Percentiles rank a stretch among this genome's conserved stretches.
phyloP scores from a whole-genome alignment of 805 yeast species.

The Pichia gijzeniarum region DNA sequence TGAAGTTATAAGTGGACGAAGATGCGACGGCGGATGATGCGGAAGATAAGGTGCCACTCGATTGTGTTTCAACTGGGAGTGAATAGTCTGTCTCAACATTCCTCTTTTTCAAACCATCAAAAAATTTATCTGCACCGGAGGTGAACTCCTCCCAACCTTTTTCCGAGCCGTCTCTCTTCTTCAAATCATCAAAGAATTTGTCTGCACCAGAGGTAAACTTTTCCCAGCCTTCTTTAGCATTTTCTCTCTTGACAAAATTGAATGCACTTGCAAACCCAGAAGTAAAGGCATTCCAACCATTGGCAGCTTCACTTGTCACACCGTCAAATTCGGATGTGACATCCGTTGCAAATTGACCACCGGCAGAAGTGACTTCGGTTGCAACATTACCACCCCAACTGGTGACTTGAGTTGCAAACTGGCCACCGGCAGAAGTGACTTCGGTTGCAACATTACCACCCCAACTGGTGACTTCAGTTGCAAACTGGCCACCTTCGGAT shows the following conservation, averaged over 20 bases:
- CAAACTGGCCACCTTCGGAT: slow-evolving; percentile 4
- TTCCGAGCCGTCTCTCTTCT: slow-evolving; percentile 2
- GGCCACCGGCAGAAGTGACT: slow-evolving; percentile 6
- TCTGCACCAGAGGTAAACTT: slow-evolving; percentile 4
- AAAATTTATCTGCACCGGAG: slow-evolving; percentile 1
- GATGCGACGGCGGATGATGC: not conserved
- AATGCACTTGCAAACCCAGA: not conserved
- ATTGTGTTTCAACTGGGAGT: not conserved
- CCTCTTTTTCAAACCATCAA: slow-evolving; percentile 1
- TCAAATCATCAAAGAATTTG: slow-evolving; percentile 1
- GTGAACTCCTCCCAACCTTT: slow-evolving; percentile 6
- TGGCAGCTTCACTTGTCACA: slow-evolving; percentile 4
- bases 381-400: slow-evolving; percentile 3
- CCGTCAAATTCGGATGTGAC: slow-evolving; percentile 5
- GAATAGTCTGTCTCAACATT: not conserved
- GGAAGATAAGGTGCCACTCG: not conserved
- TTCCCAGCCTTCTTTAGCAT: slow-evolving; percentile 4
- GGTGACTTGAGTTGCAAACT: slow-evolving; percentile 9
- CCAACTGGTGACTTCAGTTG: slow-evolving; percentile 6
- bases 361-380: not conserved
- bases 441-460: not conserved
- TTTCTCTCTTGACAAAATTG: not conserved
- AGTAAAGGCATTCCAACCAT: slow-evolving; percentile 4
- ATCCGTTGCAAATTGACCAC: not conserved
- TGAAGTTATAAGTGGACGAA: slow-evolving; percentile 5